Evolutionary conservation across 306 rosid species (phyloP).

Genomic region (Acacia confusa): DNA sequence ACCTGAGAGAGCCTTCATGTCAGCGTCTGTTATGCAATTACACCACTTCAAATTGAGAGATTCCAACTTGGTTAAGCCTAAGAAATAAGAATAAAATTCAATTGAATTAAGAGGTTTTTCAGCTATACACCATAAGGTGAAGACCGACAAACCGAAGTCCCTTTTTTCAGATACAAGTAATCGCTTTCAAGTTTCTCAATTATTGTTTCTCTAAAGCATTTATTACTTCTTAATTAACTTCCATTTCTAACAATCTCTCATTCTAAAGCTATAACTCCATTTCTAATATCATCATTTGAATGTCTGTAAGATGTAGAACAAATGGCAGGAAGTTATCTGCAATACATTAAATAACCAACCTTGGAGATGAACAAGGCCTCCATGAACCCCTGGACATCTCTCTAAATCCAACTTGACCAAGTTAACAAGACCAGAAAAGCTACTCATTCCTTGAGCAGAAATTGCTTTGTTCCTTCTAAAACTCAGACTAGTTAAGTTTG

Average conservation of each 20-base stretch:
- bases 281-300: not conserved
- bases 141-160: not conserved
- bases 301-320: not conserved
- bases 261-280: not conserved
- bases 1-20: conserved; percentile 85
- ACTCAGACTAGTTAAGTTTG: conserved; percentile 79
- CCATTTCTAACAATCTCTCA: not conserved
- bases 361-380: conserved; percentile 80
- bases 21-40: conserved; percentile 79
- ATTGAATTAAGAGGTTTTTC: not conserved
- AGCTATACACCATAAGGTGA: not conserved
- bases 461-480: conserved; percentile 79
- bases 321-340: conserved; percentile 1
- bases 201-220: not conserved
- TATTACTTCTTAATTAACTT: not conserved
- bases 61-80: conserved; percentile 81
- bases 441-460: conserved; percentile 82
- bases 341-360: conserved; percentile 46
- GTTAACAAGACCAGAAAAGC: conserved; percentile 60
- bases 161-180: not conserved
- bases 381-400: conserved; percentile 91
- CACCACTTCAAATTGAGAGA: conserved; percentile 97
- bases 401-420: conserved; percentile 90
- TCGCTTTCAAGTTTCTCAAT: not conserved
- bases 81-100: conserved; percentile 22